Percentiles rank a stretch among this genome's conserved stretches.
Evolutionary conservation across 75 land plant genomes (phyloP).

Genomic region (Isoetes taiwanensis): DNA sequence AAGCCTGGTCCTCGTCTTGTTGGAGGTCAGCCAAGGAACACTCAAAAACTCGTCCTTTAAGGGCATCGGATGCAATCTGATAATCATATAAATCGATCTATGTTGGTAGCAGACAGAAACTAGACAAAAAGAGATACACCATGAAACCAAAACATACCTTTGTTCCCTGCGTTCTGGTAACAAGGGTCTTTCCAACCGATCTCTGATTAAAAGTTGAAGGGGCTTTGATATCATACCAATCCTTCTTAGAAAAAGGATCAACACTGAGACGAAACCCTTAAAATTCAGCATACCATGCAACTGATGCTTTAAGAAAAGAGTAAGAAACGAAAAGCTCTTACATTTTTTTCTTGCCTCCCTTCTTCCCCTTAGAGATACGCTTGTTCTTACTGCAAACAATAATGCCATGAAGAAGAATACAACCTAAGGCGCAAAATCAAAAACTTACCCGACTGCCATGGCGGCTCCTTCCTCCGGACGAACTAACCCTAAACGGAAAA

Average conservation of each 20-base stretch:
- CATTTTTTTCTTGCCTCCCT: constrained; percentile 88
- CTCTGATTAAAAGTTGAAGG: constrained; percentile 45
- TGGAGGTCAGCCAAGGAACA: constrained; percentile 68
- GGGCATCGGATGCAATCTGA: constrained; percentile 89
- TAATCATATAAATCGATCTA: neutral
- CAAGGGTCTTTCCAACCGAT: constrained; percentile 77
- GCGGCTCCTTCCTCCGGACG: no score
- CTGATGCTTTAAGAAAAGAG: neutral
- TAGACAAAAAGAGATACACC: neutral
- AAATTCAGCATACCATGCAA: neutral
- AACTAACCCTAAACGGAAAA: no score
- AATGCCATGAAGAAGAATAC: neutral
- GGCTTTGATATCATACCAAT: constrained; percentile 96
- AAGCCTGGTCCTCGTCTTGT: constrained; percentile 62
- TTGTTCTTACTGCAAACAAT: constrained; percentile 55
- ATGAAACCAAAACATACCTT: constrained; percentile 35
- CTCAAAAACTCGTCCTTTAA: constrained; percentile 82
- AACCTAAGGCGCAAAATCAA: neutral
- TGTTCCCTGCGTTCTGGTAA: constrained; percentile 85
- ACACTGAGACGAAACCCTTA: constrained; percentile 28
- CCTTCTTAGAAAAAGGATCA: constrained; percentile 91
- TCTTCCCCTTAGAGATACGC: constrained; percentile 91
- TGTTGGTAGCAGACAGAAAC: neutral
- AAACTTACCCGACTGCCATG: constrained; percentile 19
- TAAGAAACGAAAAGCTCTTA: constrained; percentile 11